Evolutionary conservation across 192 early-diverging fungal genomes (phyloP), one percentile per base, ranked within the genome.

Genomic region (Coemansia asiatica): DNA sequence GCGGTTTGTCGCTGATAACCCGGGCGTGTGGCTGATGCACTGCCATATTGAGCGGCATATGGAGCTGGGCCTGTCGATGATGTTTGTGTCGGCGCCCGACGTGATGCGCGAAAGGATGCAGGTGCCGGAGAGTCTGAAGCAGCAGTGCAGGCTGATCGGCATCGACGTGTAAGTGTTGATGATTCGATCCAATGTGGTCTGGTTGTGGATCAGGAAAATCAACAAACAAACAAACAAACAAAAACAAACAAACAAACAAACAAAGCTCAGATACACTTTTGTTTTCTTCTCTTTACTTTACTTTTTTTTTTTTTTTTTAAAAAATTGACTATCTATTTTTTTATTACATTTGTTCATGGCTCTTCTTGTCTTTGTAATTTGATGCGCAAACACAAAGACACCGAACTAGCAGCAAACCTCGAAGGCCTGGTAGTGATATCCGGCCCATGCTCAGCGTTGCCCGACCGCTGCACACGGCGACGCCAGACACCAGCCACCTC

Each of bases 21-120:
- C 91, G 12, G 93, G 92, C 29, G 85, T 87, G 49, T 95, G 92
- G 92, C 66, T 90, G 35, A 84, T 94, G 83, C 94, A 94, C 76
- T 95, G 94, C 74, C 94, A 94, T 70, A 77, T 72, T 18, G 77
- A 81, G 40, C 61, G 63, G 66, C 82, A 83, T 44, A 79, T 92
- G 68, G 84, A 86, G 66, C 71, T 87, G 48, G 92, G 92, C 46
- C 86, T 94, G 49, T 87, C 85, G 25, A 85, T 85, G 50, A 72
- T 83, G 28, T 70, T 94, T 72, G 77, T 92, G 46, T 87, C 88
- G 66, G 87, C 88, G 22, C 89, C 90, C 21, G 85, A 86, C 47
- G 56, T 84, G n/a, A 80, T 85, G 53, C 72, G 83, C 29, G 59
- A 85, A 55, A 67, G 71, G 19, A 64, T 83, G 67, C 47, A 62